Percentiles rank a stretch among this genome's conserved stretches.
Conservation (phyloP, 495 filamentous ascomycete genomes). For the Terfezia claveryi region DNA sequence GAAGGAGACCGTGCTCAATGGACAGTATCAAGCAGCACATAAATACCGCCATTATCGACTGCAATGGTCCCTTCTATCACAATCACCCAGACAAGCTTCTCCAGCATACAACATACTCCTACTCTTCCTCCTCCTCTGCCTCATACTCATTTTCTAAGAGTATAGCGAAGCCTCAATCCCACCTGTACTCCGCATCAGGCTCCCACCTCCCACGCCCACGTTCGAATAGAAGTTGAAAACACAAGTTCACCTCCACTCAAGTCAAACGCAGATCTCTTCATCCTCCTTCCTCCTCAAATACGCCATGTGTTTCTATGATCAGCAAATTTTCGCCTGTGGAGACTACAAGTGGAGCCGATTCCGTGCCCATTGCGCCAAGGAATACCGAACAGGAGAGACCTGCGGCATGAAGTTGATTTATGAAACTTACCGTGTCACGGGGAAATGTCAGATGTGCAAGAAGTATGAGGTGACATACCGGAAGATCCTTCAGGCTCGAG, state of each 20-base stretch:
- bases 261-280: too few species aligned
- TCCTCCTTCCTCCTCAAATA: not conserved
- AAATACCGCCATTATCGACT: not conserved
- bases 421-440: slow-evolving; percentile 34
- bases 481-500: slow-evolving; percentile 48
- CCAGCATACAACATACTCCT: slow-evolving; percentile 3
- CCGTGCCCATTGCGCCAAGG: slow-evolving; percentile 79
- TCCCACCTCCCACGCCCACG: too few species aligned
- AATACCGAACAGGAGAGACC: slow-evolving; percentile 94
- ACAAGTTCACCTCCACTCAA: too few species aligned
- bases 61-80: slow-evolving; percentile 17
- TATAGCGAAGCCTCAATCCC: too few species aligned
- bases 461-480: slow-evolving; percentile 75
- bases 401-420: slow-evolving; percentile 88
- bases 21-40: not conserved
- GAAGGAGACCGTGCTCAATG: not conserved
- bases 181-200: too few species aligned
- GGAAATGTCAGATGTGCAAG: slow-evolving; percentile 66
- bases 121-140: not conserved
- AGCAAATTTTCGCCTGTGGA: slow-evolving; percentile 34
- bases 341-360: slow-evolving; percentile 96
- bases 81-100: slow-evolving; percentile 13
- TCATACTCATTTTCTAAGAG: not conserved
- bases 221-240: too few species aligned
- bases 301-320: slow-evolving; percentile 20